A percentile compares a stretch with the other conserved stretches of the same genome.
phyloP scores from a whole-genome alignment of 2,329 filamentous ascomycete species.

The Paraphaeosphaeria minitans region DNA sequence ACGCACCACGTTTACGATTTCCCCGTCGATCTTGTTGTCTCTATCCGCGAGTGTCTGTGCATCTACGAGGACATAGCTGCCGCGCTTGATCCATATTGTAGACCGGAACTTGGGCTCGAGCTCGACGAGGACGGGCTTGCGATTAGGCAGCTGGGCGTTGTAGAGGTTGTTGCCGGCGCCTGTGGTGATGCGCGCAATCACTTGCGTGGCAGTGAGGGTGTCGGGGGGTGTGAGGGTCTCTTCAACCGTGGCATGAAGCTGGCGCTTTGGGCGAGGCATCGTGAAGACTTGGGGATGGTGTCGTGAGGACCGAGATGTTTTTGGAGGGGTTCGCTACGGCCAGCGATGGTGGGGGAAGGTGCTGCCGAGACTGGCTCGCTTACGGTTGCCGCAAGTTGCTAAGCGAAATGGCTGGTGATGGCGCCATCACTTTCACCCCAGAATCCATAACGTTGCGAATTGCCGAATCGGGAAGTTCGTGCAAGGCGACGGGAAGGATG shows the following conservation, averaged over 20 bases:
- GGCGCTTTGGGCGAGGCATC: constrained; percentile 79
- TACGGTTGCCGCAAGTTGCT: background rate
- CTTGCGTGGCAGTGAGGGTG: constrained; percentile 57
- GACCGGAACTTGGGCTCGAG: constrained; percentile 85
- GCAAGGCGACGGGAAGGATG: background rate
- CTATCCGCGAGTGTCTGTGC: constrained; percentile 66
- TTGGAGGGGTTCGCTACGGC: background rate
- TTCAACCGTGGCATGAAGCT: constrained; percentile 76
- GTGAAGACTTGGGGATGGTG: background rate
- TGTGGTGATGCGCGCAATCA: constrained; percentile 77
- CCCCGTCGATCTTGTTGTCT: constrained; percentile 79
- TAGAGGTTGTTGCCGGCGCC: constrained; percentile 91
- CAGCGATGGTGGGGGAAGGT: background rate
- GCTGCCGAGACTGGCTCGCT: background rate
- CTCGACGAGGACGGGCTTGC: constrained; percentile 73
- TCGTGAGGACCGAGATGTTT: background rate
- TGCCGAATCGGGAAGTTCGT: background rate
- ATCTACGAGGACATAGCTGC: constrained; percentile 85
- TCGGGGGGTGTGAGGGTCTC: constrained; percentile 68
- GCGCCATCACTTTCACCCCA: background rate
- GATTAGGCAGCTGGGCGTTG: constrained; percentile 70
- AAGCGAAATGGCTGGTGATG: background rate
- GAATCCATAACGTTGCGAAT: background rate
- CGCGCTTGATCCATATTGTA: constrained; percentile 90
- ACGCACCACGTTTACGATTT: constrained; percentile 90